These are phyloP conservation scores for Kurtzmaniella natalensis DNA, from an alignment of 1,139 yeast genomes.

Conservation along the genomic window DNA sequence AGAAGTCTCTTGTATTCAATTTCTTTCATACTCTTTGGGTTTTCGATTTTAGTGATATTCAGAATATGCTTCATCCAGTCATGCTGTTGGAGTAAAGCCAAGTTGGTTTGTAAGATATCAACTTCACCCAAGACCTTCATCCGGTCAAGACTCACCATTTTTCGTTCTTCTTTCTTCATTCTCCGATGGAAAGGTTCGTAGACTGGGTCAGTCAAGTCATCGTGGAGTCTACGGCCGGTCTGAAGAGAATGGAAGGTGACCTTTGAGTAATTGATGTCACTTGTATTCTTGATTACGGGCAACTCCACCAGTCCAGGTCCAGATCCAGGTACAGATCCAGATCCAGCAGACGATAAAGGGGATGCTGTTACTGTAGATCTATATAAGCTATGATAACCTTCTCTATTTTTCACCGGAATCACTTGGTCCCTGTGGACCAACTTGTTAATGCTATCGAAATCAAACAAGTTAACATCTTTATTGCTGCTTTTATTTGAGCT, in stretches of 20 bases:
- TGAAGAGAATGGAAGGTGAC: no score
- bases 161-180: slow-evolving; percentile 64
- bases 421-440: slow-evolving; percentile 20
- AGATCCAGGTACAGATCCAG: no score
- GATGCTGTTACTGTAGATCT: no score
- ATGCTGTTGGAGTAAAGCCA: slow-evolving; percentile 41
- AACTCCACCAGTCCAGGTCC: no score
- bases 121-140: slow-evolving; percentile 47
- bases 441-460: slow-evolving; percentile 29
- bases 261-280: no score
- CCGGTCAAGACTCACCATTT: slow-evolving; percentile 57
- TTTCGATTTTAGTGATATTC: slow-evolving; percentile 48
- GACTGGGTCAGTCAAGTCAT: slow-evolving; percentile 41
- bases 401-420: no score
- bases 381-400: no score
- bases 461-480: slow-evolving; percentile 22
- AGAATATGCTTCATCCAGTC: slow-evolving; percentile 56
- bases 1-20: slow-evolving; percentile 43
- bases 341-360: no score
- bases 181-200: slow-evolving; percentile 52
- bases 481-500: no score
- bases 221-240: slow-evolving; percentile 24
- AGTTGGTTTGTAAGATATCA: slow-evolving; percentile 44
- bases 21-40: slow-evolving; percentile 45
- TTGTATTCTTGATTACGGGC: no score